Base-by-base conservation (phyloP, 208 protist genomes). In the Trypanosoma congolense region DNA sequence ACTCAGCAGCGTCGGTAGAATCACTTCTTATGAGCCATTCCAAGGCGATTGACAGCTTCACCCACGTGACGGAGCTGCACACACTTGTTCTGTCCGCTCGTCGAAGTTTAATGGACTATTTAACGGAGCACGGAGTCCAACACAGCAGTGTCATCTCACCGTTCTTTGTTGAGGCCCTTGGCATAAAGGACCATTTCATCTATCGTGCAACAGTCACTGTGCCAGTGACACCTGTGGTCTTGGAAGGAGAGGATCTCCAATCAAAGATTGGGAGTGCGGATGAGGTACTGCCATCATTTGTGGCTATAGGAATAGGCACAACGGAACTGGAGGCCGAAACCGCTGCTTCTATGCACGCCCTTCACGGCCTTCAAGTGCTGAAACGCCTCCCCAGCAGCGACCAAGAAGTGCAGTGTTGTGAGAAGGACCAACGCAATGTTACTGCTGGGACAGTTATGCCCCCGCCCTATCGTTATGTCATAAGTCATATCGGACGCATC, bases 201-300 rank as follows among this genome's bases (percentile, higher is more conserved):
- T 86, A 80, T 67, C 83, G 87, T n/a, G 79, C 83, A 29, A 90
- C 78, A 30, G 57, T 81, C 26, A 83, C 81, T 4, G 75, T 93
- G 6, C 81, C 79, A 4, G 68, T 94, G 28, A 45, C 53, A 10
- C 2, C 21, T 40, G 26, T 56, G 26, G 26, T 2, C 25, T 1
- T 44, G 25, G 42, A 9, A 21, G 47, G 42, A 22, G 28, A 1
- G 12, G n/a, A 9, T 42, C 43, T 41, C 18, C 26, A 16, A n/a
- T 6, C 18, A 18, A 43, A 2, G 48, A 9, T n/a, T 41, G 28
- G 22, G 16, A 43, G 9, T 54, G 21, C 5, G 44, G 40, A 56
- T 29, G 35, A 24, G 12, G 5, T 42, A 10, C 44, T 38, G 66
- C 14, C 14, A 26, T 69, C 48, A 4, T 87, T 95, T 75, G 76